A percentile compares a stretch with the other conserved stretches of the same genome.
Evolutionary conservation across 163 green algal genomes (phyloP).

Genomic region (Scenedesmus sp.): DNA sequence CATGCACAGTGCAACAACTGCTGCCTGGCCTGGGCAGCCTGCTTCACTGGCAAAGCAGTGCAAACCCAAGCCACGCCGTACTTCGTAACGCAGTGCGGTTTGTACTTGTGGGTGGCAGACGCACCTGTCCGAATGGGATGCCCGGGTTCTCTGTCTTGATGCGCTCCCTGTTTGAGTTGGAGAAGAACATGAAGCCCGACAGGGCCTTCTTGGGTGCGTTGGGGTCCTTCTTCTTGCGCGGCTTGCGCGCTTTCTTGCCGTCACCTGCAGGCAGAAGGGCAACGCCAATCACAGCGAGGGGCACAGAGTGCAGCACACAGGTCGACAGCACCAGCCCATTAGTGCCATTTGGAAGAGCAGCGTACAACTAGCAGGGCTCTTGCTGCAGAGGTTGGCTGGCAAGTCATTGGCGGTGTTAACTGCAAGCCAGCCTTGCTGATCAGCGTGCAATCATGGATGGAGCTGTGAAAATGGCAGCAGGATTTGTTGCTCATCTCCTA

Average conservation of each 20-base stretch:
- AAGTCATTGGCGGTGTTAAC: too few species aligned
- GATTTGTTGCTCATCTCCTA: background rate
- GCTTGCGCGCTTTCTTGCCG: constrained; percentile 54
- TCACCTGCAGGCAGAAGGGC: background rate
- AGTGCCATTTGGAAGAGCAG: too few species aligned
- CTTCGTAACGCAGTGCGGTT: background rate
- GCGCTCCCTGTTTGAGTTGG: constrained; percentile 64
- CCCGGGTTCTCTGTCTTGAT: constrained; percentile 70
- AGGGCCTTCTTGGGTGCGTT: constrained; percentile 81
- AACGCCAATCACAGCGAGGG: too few species aligned
- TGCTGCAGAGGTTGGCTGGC: too few species aligned
- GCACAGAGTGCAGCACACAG: too few species aligned
- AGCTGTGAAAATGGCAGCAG: too few species aligned
- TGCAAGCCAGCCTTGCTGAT: too few species aligned
- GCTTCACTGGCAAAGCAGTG: background rate
- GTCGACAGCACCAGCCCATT: too few species aligned
- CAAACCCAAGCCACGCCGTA: background rate
- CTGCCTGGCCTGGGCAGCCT: too few species aligned
- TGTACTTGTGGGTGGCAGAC: background rate
- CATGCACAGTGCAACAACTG: too few species aligned
- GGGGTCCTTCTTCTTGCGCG: constrained; percentile 76
- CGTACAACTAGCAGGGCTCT: too few species aligned
- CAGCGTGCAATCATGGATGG: too few species aligned
- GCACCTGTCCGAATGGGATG: constrained; percentile 56
- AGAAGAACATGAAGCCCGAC: constrained; percentile 82